phyloP scores from a whole-genome alignment of 345 rosid species.

The Eutrema heterophyllum region DNA sequence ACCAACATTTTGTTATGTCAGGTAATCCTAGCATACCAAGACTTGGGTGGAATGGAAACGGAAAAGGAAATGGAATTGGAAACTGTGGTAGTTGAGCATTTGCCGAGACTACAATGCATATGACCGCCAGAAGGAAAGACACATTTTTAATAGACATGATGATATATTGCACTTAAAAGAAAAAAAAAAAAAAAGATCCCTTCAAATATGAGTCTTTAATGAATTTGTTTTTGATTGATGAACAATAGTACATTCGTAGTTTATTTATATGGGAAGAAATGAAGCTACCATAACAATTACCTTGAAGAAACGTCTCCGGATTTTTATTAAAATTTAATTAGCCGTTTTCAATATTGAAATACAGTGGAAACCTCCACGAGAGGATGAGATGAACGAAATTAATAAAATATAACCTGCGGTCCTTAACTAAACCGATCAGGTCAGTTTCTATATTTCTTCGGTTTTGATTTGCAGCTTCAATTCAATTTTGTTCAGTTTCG shows the following conservation, averaged over 20 bases:
- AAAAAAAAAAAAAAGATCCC: background rate
- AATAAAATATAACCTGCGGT: background rate
- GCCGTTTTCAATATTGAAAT: background rate
- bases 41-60: background rate
- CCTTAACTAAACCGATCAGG: background rate
- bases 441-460: too few relatives aligned
- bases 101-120: background rate
- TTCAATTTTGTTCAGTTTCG: background rate
- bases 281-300: background rate
- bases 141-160: background rate
- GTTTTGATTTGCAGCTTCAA: background rate
- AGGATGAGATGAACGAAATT: background rate
- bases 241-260: background rate
- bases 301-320: background rate
- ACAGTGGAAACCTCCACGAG: background rate
- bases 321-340: background rate
- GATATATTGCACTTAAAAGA: background rate
- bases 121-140: background rate
- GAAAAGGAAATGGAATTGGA: background rate
- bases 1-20: background rate
- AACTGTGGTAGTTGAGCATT: slow-evolving; percentile 1
- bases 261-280: slow-evolving; percentile 1
- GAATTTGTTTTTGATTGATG: background rate
- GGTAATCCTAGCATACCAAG: background rate
- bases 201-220: background rate